Conservation (phyloP, 768 basidiomycete species). For the Cytidiella melzeri region DNA sequence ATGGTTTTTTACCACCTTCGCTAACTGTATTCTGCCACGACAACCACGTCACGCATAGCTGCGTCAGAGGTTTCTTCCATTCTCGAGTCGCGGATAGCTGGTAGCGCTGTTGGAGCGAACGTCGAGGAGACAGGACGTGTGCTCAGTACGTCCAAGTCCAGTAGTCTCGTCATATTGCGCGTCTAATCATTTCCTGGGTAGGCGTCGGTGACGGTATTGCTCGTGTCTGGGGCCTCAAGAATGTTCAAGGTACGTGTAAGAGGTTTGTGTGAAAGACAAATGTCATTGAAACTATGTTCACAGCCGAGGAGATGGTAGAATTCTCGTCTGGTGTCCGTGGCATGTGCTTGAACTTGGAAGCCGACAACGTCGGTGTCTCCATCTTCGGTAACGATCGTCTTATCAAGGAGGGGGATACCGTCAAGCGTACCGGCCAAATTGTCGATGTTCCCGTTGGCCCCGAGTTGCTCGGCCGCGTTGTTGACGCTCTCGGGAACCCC, state of each 20-base stretch:
- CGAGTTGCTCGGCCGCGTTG: constrained; percentile 95
- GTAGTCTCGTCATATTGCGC: constrained; percentile 7
- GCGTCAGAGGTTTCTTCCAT: constrained; percentile 99
- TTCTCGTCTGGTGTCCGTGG: constrained; percentile 99
- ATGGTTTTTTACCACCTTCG: constrained; percentile 9
- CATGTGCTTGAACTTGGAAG: constrained; percentile 99
- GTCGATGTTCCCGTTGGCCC: constrained; percentile 99
- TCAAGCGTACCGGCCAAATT: constrained; percentile 99
- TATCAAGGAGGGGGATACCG: constrained; percentile 99
- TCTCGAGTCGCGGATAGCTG: constrained; percentile 97
- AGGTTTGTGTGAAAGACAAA: too few species aligned
- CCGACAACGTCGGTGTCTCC: constrained; percentile 99
- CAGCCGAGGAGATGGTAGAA: constrained; percentile 99
- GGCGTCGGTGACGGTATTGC: constrained; percentile 99
- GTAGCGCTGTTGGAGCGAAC: constrained; percentile 83
- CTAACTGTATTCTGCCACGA: constrained; percentile 2
- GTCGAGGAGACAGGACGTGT: constrained; percentile 99
- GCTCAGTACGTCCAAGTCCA: constrained; percentile 60
- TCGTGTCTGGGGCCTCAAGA: constrained; percentile 98
- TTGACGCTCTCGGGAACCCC: constrained; percentile 99
- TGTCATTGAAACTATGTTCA: constrained; percentile 6
- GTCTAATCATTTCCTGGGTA: constrained; percentile 29
- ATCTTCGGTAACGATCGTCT: constrained; percentile 97
- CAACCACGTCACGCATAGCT: constrained; percentile 40
- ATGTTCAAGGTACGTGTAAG: constrained; percentile 78